Evolutionary conservation across 345 rosid genomes (phyloP).

Genomic region (Linum lewisii): DNA sequence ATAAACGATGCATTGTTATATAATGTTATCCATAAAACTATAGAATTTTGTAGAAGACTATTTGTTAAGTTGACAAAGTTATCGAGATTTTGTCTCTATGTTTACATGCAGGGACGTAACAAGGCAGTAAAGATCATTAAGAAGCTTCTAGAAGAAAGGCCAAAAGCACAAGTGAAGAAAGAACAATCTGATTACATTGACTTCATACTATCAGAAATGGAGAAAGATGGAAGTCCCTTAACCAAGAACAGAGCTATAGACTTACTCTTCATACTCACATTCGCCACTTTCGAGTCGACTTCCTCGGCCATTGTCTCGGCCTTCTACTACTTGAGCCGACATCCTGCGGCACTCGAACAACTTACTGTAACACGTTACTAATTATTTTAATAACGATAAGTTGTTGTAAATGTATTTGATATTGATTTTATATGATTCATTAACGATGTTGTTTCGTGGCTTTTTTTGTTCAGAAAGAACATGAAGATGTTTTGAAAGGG

Average conservation of each 20-base stretch:
- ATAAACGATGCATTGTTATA: no score
- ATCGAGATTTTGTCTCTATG: no score
- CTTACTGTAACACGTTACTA: no score
- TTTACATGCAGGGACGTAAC: neutral
- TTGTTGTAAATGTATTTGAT: no score
- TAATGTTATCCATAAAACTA: no score
- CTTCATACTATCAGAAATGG: neutral
- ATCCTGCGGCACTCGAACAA: neutral
- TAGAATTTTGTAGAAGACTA: no score
- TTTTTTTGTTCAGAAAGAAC: slow-evolving; percentile 27
- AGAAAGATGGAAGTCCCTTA: neutral
- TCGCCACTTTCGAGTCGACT: neutral
- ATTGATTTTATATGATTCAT: no score
- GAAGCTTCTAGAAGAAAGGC: neutral
- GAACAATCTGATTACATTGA: neutral
- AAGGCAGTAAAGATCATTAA: neutral
- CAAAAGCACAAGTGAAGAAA: neutral
- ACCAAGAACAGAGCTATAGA: neutral
- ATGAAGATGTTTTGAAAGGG: slow-evolving; percentile 17
- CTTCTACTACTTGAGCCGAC: neutral
- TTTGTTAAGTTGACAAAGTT: no score
- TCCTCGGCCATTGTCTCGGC: neutral
- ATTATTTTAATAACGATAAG: no score
- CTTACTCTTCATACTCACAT: neutral
- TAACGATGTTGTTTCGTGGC: no score